These are phyloP conservation scores for Talaromyces proteolyticus DNA, from an alignment of 495 filamentous ascomycete species.

Conservation along the genomic window DNA sequence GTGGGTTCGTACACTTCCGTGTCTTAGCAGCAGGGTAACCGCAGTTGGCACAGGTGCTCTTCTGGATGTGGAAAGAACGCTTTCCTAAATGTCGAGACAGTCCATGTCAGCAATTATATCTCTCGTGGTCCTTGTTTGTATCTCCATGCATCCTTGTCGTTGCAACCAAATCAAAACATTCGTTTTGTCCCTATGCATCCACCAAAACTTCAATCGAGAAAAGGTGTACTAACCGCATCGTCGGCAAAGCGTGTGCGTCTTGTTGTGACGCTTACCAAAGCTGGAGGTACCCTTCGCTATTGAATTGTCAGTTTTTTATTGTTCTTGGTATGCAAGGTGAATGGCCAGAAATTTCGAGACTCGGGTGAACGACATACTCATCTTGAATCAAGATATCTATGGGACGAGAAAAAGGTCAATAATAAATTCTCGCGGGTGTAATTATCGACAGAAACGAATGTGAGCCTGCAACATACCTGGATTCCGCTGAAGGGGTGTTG, in stretches of 20 bases:
- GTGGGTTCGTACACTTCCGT: conserved; percentile 85
- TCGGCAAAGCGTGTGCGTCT: conserved; percentile 98
- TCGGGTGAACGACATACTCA: conserved; percentile 47
- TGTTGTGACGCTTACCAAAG: conserved; percentile 99
- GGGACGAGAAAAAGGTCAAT: conserved; percentile 7
- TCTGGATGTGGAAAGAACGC: conserved; percentile 98
- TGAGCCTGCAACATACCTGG: conserved; percentile 28
- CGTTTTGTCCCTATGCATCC: conserved; percentile 2
- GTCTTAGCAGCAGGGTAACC: conserved; percentile 96
- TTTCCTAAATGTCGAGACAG: conserved; percentile 54
- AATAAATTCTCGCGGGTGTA: conserved; percentile 1
- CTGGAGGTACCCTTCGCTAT: conserved; percentile 91
- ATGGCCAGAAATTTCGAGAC: not conserved
- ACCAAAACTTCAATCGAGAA: not conserved
- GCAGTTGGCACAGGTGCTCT: conserved; percentile 95
- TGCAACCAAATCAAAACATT: not conserved
- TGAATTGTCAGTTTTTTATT: conserved; percentile 38
- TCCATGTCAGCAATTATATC: conserved; percentile 1
- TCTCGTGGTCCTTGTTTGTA: too few species aligned
- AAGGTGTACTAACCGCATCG: conserved; percentile 80
- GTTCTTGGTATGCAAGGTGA: conserved; percentile 2
- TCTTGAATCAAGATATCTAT: conserved; percentile 54
- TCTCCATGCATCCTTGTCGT: too few species aligned
- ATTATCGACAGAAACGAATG: not conserved
- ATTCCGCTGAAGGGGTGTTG: conserved; percentile 44